phyloP scores from a whole-genome alignment of 2,329 filamentous ascomycete genomes.

The Neophaeococcomyces mojaviensis region DNA sequence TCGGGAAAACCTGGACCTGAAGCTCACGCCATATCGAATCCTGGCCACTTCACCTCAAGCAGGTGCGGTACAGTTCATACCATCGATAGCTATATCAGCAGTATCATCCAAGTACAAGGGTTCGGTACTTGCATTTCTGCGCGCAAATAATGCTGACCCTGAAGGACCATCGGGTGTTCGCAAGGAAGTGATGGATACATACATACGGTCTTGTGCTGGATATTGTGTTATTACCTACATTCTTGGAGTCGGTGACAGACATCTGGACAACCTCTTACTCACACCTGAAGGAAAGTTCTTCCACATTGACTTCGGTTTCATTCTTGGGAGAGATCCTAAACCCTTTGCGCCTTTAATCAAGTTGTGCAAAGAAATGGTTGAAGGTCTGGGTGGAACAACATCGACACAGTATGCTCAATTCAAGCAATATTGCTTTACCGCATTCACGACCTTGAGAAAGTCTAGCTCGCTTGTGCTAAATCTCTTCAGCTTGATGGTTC shows the following conservation, averaged over 20 bases:
- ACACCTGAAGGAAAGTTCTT: slow-evolving; percentile 91
- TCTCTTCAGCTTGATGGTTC: slow-evolving; percentile 91
- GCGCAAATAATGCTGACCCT: slow-evolving; percentile 81
- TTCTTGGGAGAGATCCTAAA: slow-evolving; percentile 92
- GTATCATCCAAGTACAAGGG: slow-evolving; percentile 80
- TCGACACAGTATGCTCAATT: slow-evolving; percentile 80
- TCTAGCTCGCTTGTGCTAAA: slow-evolving; percentile 87
- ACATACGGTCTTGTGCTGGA: slow-evolving; percentile 89
- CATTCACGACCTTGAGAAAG: slow-evolving; percentile 85
- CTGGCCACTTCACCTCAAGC: slow-evolving; percentile 84
- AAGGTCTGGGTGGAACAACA: slow-evolving; percentile 84
- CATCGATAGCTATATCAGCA: slow-evolving; percentile 73
- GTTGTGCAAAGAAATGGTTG: slow-evolving; percentile 94
- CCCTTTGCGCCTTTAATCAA: slow-evolving; percentile 97
- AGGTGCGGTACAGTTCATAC: slow-evolving; percentile 88
- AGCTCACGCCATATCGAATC: slow-evolving; percentile 91
- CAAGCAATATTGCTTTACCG: slow-evolving; percentile 92
- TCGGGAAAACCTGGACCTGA: slow-evolving; percentile 93
- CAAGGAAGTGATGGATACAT: slow-evolving; percentile 88
- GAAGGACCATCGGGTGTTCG: slow-evolving; percentile 74
- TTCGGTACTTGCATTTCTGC: slow-evolving; percentile 70
- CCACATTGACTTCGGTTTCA: slow-evolving; percentile 97
- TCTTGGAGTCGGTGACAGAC: slow-evolving; percentile 88
- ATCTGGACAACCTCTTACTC: slow-evolving; percentile 89
- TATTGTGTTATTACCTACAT: slow-evolving; percentile 99